A percentile compares a stretch with the other conserved stretches of the same genome.
phyloP scores from a whole-genome alignment of 352 stramenopile species.

The Phytophthora brassicae region DNA sequence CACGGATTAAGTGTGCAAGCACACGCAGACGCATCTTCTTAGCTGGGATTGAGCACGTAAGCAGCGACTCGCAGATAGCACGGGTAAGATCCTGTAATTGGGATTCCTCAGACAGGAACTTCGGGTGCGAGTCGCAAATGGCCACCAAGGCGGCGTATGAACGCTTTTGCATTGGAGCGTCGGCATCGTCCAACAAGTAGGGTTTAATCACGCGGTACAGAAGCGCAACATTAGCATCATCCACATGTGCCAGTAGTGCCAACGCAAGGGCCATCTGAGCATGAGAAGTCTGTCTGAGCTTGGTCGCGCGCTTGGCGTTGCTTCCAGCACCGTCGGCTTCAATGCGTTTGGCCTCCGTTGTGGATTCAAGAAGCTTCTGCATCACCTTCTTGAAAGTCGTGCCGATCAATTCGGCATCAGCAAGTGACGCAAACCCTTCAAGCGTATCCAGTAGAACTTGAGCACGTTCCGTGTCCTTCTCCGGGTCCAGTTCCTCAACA shows the following conservation, averaged over 20 bases:
- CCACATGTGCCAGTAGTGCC: conserved; percentile 77
- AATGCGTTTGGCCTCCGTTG: conserved; percentile 72
- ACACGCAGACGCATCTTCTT: conserved; percentile 96
- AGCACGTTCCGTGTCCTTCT: conserved; percentile 73
- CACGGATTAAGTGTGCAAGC: conserved; percentile 77
- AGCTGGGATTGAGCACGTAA: conserved; percentile 94
- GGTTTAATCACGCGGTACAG: conserved; percentile 90
- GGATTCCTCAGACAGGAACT: conserved; percentile 72
- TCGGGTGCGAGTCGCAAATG: conserved; percentile 85
- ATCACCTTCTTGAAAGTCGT: conserved; percentile 89
- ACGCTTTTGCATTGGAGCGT: conserved; percentile 88
- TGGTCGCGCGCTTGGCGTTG: conserved; percentile 45
- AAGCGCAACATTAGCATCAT: conserved; percentile 71
- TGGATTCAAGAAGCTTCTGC: conserved; percentile 87
- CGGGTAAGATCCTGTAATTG: conserved; percentile 92
- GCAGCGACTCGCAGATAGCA: conserved; percentile 92
- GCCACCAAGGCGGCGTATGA: conserved; percentile 84
- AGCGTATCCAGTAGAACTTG: conserved; percentile 81
- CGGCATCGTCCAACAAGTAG: conserved; percentile 85
- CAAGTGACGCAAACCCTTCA: conserved; percentile 78
- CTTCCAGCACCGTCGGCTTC: conserved; percentile 41
- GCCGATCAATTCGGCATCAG: conserved; percentile 61
- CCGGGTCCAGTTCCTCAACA: conserved; percentile 76
- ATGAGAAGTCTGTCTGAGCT: conserved; percentile 69
- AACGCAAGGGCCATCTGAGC: conserved; percentile 80